Evolutionary conservation across 306 rosid genomes (phyloP).

Genomic region (Ammopiptanthus mongolicus): DNA sequence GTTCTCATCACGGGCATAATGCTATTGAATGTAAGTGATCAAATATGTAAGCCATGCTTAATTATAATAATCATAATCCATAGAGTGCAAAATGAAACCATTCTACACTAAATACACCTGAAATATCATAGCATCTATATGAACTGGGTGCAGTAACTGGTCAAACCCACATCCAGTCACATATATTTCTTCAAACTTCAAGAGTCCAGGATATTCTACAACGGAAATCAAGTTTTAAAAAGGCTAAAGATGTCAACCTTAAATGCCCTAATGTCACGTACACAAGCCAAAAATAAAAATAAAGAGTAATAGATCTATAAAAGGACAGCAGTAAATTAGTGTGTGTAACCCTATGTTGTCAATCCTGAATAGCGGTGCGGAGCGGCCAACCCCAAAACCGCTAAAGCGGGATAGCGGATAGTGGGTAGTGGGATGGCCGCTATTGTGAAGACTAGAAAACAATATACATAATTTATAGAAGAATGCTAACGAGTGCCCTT

Average conservation of each 20-base stretch:
- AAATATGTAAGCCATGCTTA: background rate
- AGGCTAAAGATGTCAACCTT: background rate
- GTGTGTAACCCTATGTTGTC: background rate
- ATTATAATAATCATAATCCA: background rate
- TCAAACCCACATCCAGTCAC: background rate
- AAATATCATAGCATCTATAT: background rate
- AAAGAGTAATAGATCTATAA: background rate
- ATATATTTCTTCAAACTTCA: constrained; percentile 8
- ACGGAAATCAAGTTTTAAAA: background rate
- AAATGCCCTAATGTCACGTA: background rate
- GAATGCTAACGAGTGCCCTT: no score
- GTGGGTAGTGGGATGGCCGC: no score
- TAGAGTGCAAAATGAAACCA: background rate
- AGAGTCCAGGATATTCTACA: background rate
- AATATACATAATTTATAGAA: no score
- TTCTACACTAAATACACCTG: background rate
- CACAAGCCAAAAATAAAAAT: background rate
- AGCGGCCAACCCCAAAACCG: no score
- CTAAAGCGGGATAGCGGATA: no score
- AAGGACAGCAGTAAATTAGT: background rate
- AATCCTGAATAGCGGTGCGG: no score
- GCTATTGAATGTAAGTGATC: background rate
- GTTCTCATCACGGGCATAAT: constrained; percentile 3
- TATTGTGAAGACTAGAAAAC: no score
- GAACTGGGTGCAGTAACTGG: background rate